Base-by-base conservation (phyloP, 768 basidiomycete species). In the Serendipita sp. region DNA sequence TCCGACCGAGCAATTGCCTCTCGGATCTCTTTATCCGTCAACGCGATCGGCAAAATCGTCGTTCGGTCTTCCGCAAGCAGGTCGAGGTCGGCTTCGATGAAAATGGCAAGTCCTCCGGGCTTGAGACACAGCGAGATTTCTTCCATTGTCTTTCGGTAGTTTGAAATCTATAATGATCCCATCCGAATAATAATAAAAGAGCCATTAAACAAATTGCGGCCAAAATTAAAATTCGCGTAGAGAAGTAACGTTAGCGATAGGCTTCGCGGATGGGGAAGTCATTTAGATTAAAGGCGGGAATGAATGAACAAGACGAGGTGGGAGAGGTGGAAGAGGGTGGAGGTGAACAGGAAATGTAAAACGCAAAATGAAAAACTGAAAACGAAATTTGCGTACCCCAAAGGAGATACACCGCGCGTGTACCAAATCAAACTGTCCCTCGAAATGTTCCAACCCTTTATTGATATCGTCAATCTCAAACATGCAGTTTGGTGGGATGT, bases 401-500 rank as follows among this genome's bases (percentile, higher is more conserved):
- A 60, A 10, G 4, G 11, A 2, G 8, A 60, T 32, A 28, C 16
- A 28, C 28, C 56, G 28, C 10, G n/a, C 30, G 32, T 60, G 56
- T 30, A 60, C 56, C 28, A 60, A 30, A 60, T 60, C 56, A 60
- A 60, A 60, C 34, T 60, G 4, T 3, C 37, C 56, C 8, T 28
- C 56, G 34, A 60, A 60, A 37, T 60, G 56, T 32, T 60, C 56
- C 28, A 60, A 37, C 16, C 56, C 56, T 8, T 60, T 10, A 2
- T 60, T 60, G n/a, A 60, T 38, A 38, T 60, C 56, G 37, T 60
- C 56, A 18, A 60, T 60, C n/a, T 60, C 56, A 34, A 60, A 60
- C 16, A n/a, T 30, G 28, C 18, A 28, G 35, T 60, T 60, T 10
- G 3, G 13, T 8, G 56, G 56, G 18, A 37, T 37, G 2, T 60